These are phyloP conservation scores for Pseudognaphalium luteoalbum DNA, from an alignment of 129 eudicot species.

Conservation along the genomic window DNA sequence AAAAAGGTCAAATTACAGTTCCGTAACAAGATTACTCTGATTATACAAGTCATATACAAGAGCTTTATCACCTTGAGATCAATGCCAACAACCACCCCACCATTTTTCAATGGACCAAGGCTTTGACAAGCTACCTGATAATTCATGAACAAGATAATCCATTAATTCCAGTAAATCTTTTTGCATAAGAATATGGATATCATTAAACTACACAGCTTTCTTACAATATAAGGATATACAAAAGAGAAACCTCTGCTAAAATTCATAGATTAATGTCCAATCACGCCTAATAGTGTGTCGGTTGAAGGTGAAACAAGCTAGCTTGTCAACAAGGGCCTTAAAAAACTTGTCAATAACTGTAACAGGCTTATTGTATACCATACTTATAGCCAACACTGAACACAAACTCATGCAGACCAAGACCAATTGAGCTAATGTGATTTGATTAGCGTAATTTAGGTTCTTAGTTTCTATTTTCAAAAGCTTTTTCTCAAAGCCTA, in stretches of 20 bases:
- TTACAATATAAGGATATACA: neutral
- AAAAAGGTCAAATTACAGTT: neutral
- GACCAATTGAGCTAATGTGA: neutral
- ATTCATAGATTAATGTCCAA: neutral
- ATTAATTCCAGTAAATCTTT: neutral
- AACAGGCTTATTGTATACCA: neutral
- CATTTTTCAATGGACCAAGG: conserved; percentile 75
- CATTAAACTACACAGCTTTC: neutral
- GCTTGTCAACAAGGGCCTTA: neutral
- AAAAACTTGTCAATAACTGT: conserved; percentile 4
- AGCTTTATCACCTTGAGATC: conserved; percentile 64
- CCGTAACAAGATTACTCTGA: neutral
- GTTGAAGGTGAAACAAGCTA: conserved; percentile 17
- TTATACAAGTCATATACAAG: neutral
- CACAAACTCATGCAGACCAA: neutral
- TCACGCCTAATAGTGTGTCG: neutral
- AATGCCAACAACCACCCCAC: conserved; percentile 82
- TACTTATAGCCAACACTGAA: neutral
- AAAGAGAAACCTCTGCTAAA: neutral
- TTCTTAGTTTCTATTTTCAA: neutral
- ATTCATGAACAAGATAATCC: conserved; percentile 9
- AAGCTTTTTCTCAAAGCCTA: no score
- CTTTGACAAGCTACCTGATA: conserved; percentile 91
- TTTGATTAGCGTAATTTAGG: neutral
- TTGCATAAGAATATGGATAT: neutral